Evolutionary conservation across 2,329 filamentous ascomycete genomes (phyloP), one percentile per base, ranked within the genome.

Genomic region (Arthrobotrys conoides): DNA sequence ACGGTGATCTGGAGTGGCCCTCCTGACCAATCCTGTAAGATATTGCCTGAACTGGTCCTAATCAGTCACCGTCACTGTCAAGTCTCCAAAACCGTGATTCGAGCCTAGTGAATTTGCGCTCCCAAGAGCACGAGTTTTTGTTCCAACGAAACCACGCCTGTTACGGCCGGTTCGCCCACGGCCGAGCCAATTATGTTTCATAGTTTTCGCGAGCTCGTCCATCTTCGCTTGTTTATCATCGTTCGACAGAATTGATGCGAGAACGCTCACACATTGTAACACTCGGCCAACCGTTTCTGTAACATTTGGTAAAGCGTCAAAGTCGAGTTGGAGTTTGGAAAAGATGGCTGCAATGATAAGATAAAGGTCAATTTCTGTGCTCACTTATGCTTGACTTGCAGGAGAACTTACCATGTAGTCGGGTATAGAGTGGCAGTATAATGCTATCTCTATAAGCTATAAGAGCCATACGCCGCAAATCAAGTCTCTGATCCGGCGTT

Each of bases 171-270:
- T 98, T 41, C 96, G 87, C 0, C 95, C 95, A 57, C 96, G 88
- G 0, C 95, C 95, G 0, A 99, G 88, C 96, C 96, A 99, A 84
- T 99, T 99, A 82, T 97, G 90, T 85, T 98, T 99, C 79, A 99
- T 86, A 82, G 96, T 90, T 83, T 93, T 91, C 72, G 92, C 93
- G 80, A 99, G 86, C 82, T 94, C 89, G 79, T 95, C 92, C 82
- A 98, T 92, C 84, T 91, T 93, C 71, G 88, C 88, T 83, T 95
- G 93, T 0, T 89, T 88, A 44, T 91, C 90, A 80, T 96, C 93
- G 9, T 89, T 89, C 0, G 88, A 90, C 82, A 90, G 91, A 12
- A 97, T 89, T 79, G 91, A 91, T 2, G 93, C 92, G 22, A 99
- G 87, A 6, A 99, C 94, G 83, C 92, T 95, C 84, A 98, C 91